Conservation (phyloP, 2,329 filamentous ascomycete species). For the Onygena corvina region DNA sequence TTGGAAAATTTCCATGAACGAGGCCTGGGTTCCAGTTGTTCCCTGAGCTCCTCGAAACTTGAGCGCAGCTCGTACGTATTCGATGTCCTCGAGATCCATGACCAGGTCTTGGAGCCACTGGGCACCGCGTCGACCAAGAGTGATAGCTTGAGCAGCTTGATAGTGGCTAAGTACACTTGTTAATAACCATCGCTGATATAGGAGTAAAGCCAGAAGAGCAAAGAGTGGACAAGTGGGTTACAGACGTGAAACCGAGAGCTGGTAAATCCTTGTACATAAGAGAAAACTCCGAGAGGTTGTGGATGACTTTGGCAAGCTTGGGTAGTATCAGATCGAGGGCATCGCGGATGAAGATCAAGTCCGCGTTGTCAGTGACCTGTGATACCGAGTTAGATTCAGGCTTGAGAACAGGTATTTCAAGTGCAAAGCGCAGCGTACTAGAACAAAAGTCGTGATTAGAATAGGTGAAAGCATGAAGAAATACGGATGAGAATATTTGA, state of each 20-base stretch:
- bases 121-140: slow-evolving; percentile 55
- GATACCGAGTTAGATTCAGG: neutral
- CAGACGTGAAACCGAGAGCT: slow-evolving; percentile 65
- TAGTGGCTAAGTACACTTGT: slow-evolving; percentile 6
- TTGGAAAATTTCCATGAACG: slow-evolving; percentile 59
- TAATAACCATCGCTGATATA: neutral
- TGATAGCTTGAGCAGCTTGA: slow-evolving; percentile 41
- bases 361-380: slow-evolving; percentile 12
- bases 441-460: too few relatives aligned
- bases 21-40: slow-evolving; percentile 68
- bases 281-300: slow-evolving; percentile 62
- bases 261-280: slow-evolving; percentile 59
- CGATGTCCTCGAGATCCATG: slow-evolving; percentile 63
- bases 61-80: slow-evolving; percentile 55
- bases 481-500: neutral
- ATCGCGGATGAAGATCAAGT: slow-evolving; percentile 56
- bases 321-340: slow-evolving; percentile 63
- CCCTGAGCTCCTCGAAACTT: slow-evolving; percentile 62
- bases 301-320: slow-evolving; percentile 67
- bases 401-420: neutral
- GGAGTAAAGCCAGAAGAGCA: neutral
- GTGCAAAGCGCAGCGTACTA: neutral
- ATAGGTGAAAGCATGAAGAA: neutral
- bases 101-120: slow-evolving; percentile 66
- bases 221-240: slow-evolving; percentile 40